These are phyloP conservation scores for Fusarium sp. DNA, from an alignment of 2,329 filamentous ascomycete genomes.

Conservation along the genomic window DNA sequence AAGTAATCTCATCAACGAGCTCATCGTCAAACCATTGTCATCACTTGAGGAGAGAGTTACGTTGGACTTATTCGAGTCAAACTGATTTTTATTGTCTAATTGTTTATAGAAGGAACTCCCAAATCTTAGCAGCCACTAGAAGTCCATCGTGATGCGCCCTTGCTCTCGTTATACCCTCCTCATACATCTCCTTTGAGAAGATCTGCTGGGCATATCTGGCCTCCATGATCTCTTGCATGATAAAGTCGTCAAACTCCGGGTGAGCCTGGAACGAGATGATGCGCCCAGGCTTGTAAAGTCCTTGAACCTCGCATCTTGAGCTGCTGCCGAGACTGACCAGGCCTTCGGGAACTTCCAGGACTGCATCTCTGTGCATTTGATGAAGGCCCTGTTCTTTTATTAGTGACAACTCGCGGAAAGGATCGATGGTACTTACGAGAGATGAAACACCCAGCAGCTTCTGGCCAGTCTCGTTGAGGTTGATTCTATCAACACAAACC, in stretches of 20 bases:
- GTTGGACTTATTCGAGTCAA: not conserved
- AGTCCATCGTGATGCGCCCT: conserved; percentile 42
- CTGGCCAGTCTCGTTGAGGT: conserved; percentile 50
- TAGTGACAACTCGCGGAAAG: not conserved
- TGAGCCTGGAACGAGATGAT: conserved; percentile 55
- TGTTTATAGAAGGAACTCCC: conserved; percentile 36
- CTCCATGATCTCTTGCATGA: conserved; percentile 48
- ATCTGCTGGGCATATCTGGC: conserved; percentile 40
- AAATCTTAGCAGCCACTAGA: conserved; percentile 41
- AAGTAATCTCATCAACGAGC: not conserved
- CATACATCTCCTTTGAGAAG: conserved; percentile 41
- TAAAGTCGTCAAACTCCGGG: conserved; percentile 52
- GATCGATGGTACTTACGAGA: conserved; percentile 19
- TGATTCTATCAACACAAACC: conserved; percentile 50
- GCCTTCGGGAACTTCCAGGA: conserved; percentile 49
- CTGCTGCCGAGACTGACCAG: conserved; percentile 51
- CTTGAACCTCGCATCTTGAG: conserved; percentile 51
- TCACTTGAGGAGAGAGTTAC: too few species aligned
- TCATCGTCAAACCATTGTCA: not conserved
- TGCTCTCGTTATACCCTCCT: conserved; percentile 42
- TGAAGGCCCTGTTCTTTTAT: conserved; percentile 43
- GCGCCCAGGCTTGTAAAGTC: conserved; percentile 48
- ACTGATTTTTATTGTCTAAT: not conserved
- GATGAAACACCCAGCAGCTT: conserved; percentile 46
- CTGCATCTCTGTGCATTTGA: conserved; percentile 57